Evolutionary conservation across 2,329 filamentous ascomycete species (phyloP), one percentile per base, ranked within the genome.

Genomic region (Phaeophleospora eucalypticola): DNA sequence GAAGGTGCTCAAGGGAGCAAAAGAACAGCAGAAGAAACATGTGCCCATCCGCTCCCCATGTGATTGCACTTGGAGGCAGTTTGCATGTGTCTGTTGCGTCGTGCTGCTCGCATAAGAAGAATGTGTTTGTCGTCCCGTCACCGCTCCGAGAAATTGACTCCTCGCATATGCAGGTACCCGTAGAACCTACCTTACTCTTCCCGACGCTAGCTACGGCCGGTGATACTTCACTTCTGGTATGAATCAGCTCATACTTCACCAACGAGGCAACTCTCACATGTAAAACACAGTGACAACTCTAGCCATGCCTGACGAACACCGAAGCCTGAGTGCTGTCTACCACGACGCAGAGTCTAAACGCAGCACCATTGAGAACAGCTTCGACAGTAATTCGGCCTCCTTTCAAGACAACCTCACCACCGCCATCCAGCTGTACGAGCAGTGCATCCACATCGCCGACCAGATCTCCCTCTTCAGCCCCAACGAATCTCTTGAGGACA

Each of bases 401-500:
- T 91, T 85, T 70, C 81, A 81, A 63, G 77, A 84, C 56, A 81
- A 82, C 59, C 77, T 95, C 57, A 73, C 74, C 49, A 69, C 75
- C 33, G 80, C 87, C 34, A 81, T 95, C 58, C 69, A 78, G 53
- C 78, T 82, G 43, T 91, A 95, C 69, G 76, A 86, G 60, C 76
- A 86, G 65, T 90, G 87, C 66, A 75, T 85, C 48, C 73, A 80
- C 49, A 79, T 87, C 46, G 81, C 87, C 54, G 75, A 81, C 55
- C 77, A 81, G 49, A 75, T 93, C 19, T 84, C 87, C 0, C 75
- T 98, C 43, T 97, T 97, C 77, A 95, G 89, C 58, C 77, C 83
- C 29, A 98, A 98, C 68, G 93, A 98, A 68, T 79, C 80, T 1
- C 69, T 91, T 33, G 93, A 98, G 52, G 93, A 98, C 70, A 73